phyloP scores from a whole-genome alignment of 352 stramenopile genomes.

The Globisporangium spiculum region DNA sequence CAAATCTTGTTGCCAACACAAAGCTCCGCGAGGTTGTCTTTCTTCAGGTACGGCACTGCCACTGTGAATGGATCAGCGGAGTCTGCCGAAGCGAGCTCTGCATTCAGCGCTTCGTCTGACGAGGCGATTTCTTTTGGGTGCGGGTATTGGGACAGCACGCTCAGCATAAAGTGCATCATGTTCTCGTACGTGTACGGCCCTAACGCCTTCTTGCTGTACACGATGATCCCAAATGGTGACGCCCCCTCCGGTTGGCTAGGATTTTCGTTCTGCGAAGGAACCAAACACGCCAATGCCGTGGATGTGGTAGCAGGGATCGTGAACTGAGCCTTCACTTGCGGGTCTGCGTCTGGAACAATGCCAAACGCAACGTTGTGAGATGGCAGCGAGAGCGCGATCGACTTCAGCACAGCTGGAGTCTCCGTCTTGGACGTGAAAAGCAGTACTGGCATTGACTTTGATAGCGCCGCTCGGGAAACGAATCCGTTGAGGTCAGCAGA shows the following conservation, averaged over 20 bases:
- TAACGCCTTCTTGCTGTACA: constrained; percentile 70
- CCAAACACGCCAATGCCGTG: constrained; percentile 42
- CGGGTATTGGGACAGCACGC: constrained; percentile 63
- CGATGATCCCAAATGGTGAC: constrained; percentile 53
- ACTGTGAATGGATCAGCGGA: constrained; percentile 15
- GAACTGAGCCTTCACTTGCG: constrained; percentile 66
- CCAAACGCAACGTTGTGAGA: constrained; percentile 50
- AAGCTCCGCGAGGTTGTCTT: constrained; percentile 44
- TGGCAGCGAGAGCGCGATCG: constrained; percentile 57
- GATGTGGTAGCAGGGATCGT: constrained; percentile 32
- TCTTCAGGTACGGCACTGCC: constrained; percentile 51
- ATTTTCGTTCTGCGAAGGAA: constrained; percentile 31
- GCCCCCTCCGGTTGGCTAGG: constrained; percentile 23
- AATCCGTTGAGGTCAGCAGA: constrained; percentile 58
- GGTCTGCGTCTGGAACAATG: constrained; percentile 49
- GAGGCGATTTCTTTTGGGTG: constrained; percentile 31
- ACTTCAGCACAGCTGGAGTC: constrained; percentile 54
- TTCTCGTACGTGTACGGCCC: constrained; percentile 65
- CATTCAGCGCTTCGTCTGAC: constrained; percentile 18
- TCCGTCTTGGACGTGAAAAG: constrained; percentile 57
- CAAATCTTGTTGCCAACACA: constrained; percentile 70
- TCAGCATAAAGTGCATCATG: constrained; percentile 62
- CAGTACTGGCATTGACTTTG: constrained; percentile 50
- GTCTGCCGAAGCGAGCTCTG: constrained; percentile 17
- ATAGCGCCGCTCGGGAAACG: constrained; percentile 32